Base-by-base conservation (phyloP, 495 filamentous ascomycete species). In the Bacidia gigantensis region DNA sequence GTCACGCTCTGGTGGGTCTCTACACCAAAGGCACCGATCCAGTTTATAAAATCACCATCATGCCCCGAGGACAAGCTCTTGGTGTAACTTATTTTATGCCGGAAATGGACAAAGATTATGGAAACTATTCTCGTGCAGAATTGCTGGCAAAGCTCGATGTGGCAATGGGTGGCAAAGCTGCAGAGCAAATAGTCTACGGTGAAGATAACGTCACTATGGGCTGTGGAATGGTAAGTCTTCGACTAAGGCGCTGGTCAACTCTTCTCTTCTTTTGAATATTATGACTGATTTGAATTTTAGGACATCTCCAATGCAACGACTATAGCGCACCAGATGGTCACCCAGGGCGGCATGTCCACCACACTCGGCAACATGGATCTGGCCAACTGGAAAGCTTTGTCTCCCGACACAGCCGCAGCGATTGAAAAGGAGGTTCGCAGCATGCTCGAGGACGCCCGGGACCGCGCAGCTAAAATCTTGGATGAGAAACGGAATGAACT, bases 41-140 rank as follows among this genome's bases (percentile, higher is more conserved):
- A 2, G 69, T 98, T 7, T 95, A 98, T 75, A 98, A 98, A 68
- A 88, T 93, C 51, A 98, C 92, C 3, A 88, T 98, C 54, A 85
- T 98, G 62, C 89, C 92, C 35, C 82, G 93, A 52, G 92, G 92
- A 11, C 78, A 81, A 60, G 73, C 84, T 9, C 74, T 96, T 10
- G 92, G 92, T 55, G 72, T 95, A 47, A 98, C 93, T 0, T 80
- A 81, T 53, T 82, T 79, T 62, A 70, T 97, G 38, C 85, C 86
- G 0, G 86, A 94, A 61, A 88, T 94, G 75, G 92, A 98, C 67
- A 83, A 82, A 62, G 84, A 92, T 46, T 88, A 84, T 11, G 29
- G 29, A 5, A 35, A 35, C 14, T 75, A 75, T 59, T 81, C 80
- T 38, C 86, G 86, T 58, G 76, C 71, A 14, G 67, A 77, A 49